Conservation (phyloP, 2,329 filamentous ascomycete genomes). For the Dendryphion nanum region DNA sequence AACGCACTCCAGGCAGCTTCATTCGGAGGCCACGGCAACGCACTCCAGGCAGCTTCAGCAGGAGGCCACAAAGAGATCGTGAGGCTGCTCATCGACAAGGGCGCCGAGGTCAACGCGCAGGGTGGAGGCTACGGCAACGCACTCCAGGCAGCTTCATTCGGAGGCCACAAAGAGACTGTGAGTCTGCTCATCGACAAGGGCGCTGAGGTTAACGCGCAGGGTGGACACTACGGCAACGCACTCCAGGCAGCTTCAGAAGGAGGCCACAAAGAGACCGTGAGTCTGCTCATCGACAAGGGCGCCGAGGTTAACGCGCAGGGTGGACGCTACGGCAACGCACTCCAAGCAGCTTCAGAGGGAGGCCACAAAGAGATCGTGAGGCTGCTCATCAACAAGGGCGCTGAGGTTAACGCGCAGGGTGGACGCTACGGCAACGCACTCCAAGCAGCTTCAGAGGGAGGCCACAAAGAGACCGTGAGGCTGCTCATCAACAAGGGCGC, state of each 20-base stretch:
- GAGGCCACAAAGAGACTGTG: neutral
- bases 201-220: conserved; percentile 3
- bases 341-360: conserved; percentile 13
- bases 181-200: conserved; percentile 1
- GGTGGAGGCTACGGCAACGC: conserved; percentile 1
- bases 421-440: conserved; percentile 16
- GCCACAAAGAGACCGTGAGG: conserved; percentile 6
- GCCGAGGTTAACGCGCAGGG: conserved; percentile 4
- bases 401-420: conserved; percentile 20
- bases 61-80: conserved; percentile 11
- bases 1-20: conserved; percentile 9
- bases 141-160: conserved; percentile 1
- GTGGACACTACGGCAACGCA: conserved; percentile 1
- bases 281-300: neutral
- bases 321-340: conserved; percentile 2
- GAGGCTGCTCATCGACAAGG: neutral
- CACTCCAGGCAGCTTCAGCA: conserved; percentile 9
- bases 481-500: conserved; percentile 4
- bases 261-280: conserved; percentile 1
- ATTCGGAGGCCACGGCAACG: conserved; percentile 4
- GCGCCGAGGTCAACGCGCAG: conserved; percentile 8
- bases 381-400: conserved; percentile 17
- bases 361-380: too few species aligned
- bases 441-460: conserved; percentile 3
- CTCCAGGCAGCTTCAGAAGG: neutral